phyloP scores from a whole-genome alignment of 2,329 filamentous ascomycete species.

The Xylariaceae sp. region DNA sequence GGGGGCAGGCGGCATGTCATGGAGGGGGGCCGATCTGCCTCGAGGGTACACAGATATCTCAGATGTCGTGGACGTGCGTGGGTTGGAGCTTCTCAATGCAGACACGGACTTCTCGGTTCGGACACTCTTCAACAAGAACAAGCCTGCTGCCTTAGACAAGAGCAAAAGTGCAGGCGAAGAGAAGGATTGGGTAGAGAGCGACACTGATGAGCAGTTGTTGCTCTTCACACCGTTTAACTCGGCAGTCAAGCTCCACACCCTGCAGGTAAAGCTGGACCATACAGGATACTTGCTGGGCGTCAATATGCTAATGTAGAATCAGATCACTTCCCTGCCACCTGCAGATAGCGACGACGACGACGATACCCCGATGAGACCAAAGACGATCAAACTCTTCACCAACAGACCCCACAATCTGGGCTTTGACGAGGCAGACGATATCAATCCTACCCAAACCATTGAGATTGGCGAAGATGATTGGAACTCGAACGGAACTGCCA shows the following conservation, averaged over 20 bases:
- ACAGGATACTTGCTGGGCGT: conserved; percentile 1
- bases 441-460: conserved; percentile 73
- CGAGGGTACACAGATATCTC: conserved; percentile 82
- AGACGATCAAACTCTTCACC: conserved; percentile 77
- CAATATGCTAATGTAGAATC: conserved; percentile 21
- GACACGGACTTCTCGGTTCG: conserved; percentile 70
- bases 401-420: conserved; percentile 89
- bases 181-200: conserved; percentile 90
- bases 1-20: conserved; percentile 46
- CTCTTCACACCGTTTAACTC: conserved; percentile 87
- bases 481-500: conserved; percentile 73
- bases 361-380: conserved; percentile 74
- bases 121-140: conserved; percentile 67
- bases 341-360: conserved; percentile 66
- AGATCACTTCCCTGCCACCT: conserved; percentile 79
- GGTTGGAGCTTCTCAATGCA: conserved; percentile 82
- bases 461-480: conserved; percentile 73
- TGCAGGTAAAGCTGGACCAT: conserved; percentile 46
- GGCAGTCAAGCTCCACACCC: conserved; percentile 82
- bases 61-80: conserved; percentile 71
- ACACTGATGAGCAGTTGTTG: conserved; percentile 95
- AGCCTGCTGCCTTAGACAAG: conserved; percentile 66
- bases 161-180: conserved; percentile 84
- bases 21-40: conserved; percentile 72
- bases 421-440: conserved; percentile 91